Percentiles rank a stretch among this genome's conserved stretches.
These are phyloP conservation scores for Cylindrotheca closterium DNA, from an alignment of 108 stramenopile species.

Conservation along the genomic window DNA sequence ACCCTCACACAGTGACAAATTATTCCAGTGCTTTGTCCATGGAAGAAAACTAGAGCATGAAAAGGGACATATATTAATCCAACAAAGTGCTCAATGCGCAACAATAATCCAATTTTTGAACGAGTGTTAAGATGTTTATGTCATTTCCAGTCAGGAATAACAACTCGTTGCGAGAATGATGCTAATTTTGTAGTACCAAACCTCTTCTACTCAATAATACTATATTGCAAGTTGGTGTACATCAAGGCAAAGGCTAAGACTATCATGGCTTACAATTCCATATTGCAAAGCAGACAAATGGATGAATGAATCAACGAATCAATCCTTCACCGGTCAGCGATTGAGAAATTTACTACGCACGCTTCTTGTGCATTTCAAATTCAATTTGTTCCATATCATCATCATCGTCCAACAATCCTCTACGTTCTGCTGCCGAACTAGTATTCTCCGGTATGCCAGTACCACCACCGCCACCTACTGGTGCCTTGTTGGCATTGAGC, in stretches of 20 bases:
- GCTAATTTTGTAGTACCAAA: too few species aligned
- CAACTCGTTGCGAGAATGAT: too few species aligned
- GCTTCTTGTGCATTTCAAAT: constrained; percentile 41
- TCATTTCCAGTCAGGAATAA: too few species aligned
- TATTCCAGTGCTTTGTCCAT: not conserved
- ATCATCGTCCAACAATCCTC: constrained; percentile 54
- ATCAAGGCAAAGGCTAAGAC: too few species aligned
- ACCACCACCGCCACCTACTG: not conserved
- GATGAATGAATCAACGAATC: too few species aligned
- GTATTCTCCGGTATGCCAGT: constrained; percentile 23
- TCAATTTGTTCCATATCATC: constrained; percentile 46
- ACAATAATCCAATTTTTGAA: not conserved
- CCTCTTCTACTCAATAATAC: too few species aligned
- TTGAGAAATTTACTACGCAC: too few species aligned
- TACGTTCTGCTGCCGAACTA: constrained; percentile 42
- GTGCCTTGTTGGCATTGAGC: constrained; percentile 23
- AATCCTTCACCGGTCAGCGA: too few species aligned
- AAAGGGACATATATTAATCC: not conserved
- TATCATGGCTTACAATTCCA: too few species aligned
- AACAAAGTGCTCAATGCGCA: not conserved
- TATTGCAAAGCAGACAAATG: too few species aligned
- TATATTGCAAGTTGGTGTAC: too few species aligned
- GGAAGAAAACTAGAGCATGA: not conserved
- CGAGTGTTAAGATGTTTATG: not conserved
- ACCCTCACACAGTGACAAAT: too few species aligned